Evolutionary conservation across 805 yeast genomes (phyloP).

Genomic region (Monosporozyma yasuniensis): DNA sequence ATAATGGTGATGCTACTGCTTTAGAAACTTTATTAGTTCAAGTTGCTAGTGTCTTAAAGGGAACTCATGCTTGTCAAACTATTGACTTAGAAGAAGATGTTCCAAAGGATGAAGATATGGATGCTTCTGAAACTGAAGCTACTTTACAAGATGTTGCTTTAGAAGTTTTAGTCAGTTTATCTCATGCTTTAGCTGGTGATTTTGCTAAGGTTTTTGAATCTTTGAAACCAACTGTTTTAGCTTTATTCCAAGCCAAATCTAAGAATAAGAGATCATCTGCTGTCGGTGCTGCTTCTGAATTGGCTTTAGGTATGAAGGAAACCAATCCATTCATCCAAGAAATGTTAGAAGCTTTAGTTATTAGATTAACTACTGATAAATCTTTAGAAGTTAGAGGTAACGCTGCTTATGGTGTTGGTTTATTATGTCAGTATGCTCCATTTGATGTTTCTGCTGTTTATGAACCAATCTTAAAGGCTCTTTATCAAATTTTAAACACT

Average conservation of each 20-base stretch:
- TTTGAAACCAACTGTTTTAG: constrained; percentile 55
- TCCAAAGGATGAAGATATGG: constrained; percentile 46
- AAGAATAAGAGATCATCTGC: constrained; percentile 72
- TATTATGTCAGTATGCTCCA: constrained; percentile 44
- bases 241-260: constrained; percentile 52
- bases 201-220: constrained; percentile 64
- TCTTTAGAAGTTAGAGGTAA: constrained; percentile 87
- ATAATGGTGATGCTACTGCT: constrained; percentile 44
- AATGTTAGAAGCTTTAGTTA: constrained; percentile 58
- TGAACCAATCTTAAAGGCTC: constrained; percentile 55
- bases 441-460: constrained; percentile 54
- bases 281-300: constrained; percentile 86
- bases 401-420: constrained; percentile 93
- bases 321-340: constrained; percentile 60
- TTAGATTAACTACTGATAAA: constrained; percentile 62
- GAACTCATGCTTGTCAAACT: constrained; percentile 76
- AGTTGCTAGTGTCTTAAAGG: constrained; percentile 64
- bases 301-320: constrained; percentile 63
- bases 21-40: constrained; percentile 64
- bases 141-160: constrained; percentile 74
- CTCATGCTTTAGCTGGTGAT: constrained; percentile 69
- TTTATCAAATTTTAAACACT: constrained; percentile 66
- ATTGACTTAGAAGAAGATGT: constrained; percentile 60
- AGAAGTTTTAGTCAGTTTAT: constrained; percentile 73
- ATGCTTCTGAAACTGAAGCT: constrained; percentile 52